These are phyloP conservation scores for Stylonectria norvegica DNA, from an alignment of 2,329 filamentous ascomycete genomes.

Conservation along the genomic window DNA sequence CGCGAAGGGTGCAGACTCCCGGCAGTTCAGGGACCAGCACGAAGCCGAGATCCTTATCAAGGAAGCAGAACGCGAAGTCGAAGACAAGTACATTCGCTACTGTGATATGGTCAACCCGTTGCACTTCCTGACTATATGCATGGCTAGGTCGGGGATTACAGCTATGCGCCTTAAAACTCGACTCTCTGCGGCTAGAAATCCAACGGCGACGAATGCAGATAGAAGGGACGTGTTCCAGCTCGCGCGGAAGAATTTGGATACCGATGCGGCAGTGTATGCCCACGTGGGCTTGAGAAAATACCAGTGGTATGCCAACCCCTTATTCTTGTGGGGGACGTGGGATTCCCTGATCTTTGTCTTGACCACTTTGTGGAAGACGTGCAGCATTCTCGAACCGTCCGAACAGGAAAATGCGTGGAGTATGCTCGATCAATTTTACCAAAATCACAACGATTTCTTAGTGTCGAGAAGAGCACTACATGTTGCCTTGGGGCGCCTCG, in stretches of 20 bases:
- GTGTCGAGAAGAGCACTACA: constrained; percentile 27
- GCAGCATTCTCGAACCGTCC: constrained; percentile 14
- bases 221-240: constrained; percentile 27
- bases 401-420: constrained; percentile 24
- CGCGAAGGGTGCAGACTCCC: background rate
- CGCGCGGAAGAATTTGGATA: constrained; percentile 36
- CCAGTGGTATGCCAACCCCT: constrained; percentile 31
- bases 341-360: constrained; percentile 33
- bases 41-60: constrained; percentile 32
- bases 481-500: constrained; percentile 27
- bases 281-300: constrained; percentile 23
- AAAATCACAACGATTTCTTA: constrained; percentile 29
- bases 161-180: constrained; percentile 22
- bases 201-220: constrained; percentile 23
- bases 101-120: constrained; percentile 41
- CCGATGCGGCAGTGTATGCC: constrained; percentile 30
- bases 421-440: constrained; percentile 24
- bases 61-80: constrained; percentile 40
- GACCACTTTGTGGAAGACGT: constrained; percentile 21
- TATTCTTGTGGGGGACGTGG: constrained; percentile 30
- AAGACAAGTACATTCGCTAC: constrained; percentile 41
- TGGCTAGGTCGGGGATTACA: constrained; percentile 26
- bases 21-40: constrained; percentile 17
- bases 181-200: constrained; percentile 21
- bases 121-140: constrained; percentile 30